Conservation (phyloP, 208 protist species). For the Leishmania aethiopica region DNA sequence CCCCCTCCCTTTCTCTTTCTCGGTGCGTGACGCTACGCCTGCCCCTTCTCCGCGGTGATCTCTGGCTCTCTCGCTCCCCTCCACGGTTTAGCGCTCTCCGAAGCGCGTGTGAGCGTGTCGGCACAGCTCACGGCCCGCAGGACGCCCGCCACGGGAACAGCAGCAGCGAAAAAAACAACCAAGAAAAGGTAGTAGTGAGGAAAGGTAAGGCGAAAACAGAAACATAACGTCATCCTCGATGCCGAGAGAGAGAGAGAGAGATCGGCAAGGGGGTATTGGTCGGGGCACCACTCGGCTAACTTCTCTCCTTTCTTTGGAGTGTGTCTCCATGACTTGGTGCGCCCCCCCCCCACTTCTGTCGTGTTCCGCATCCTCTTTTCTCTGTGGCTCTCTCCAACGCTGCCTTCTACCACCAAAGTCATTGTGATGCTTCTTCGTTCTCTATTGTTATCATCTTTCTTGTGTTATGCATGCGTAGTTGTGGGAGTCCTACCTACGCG, state of each 20-base stretch:
- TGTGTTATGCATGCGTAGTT: background rate
- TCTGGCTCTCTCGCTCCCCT: background rate
- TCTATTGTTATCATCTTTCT: background rate
- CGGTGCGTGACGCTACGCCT: background rate
- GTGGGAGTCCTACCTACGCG: background rate
- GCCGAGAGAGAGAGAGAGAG: too few species aligned
- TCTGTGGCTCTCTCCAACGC: background rate
- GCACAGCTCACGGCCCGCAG: background rate
- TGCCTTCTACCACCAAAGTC: background rate
- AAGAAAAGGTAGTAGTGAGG: background rate
- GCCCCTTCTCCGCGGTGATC: background rate
- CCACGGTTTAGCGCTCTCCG: background rate
- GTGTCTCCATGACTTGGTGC: background rate
- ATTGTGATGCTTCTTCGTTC: background rate
- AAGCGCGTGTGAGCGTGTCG: background rate
- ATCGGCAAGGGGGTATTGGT: too few species aligned
- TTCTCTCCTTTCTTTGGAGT: background rate
- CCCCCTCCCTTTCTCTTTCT: too few species aligned
- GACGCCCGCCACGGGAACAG: background rate
- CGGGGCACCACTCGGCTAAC: background rate
- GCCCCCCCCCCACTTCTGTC: background rate
- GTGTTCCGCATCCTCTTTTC: background rate
- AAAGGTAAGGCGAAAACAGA: background rate
- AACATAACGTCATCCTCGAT: background rate
- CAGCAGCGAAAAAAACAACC: background rate